Evolutionary conservation across 2,329 filamentous ascomycete species (phyloP), one percentile per base, ranked within the genome.

Genomic region (Pseudohalonectria lignicola): DNA sequence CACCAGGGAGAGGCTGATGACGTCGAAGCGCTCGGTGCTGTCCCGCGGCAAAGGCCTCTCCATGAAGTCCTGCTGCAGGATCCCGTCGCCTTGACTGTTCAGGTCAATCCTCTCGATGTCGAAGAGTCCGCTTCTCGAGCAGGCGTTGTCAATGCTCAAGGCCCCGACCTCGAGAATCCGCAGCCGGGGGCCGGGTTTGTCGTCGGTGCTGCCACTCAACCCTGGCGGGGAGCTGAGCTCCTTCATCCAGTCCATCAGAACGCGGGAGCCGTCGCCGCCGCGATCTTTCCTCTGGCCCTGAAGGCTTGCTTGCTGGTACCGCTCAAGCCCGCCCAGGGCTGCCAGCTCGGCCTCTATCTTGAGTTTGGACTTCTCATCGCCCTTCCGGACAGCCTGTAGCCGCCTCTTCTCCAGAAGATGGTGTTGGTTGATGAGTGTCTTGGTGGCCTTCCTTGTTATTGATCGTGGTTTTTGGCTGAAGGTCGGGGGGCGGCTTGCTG

Each of bases 41-140:
- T 69, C 56, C 5, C 53, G 55, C 0, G 90, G 90, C 3, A 90
- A 58, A 1, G 87, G 84, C 19, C 87, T 72, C 47, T 86, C 64
- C 88, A 98, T 94, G 53, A 98, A 96, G 57, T 98, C 86, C 54
- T 95, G 86, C 57, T 93, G 78, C 41, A 79, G 55, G 47, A 98
- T 98, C 1, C 77, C 79, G 1, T 80, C 68, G 34, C 79, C 80
- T 53, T 94, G 86, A 42, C 87, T 92, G 59, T 93, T 84, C 40
- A 98, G 64, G 54, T 98, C 92, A 55, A 98, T 95, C 45, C 87
- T 76, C 43, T 79, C 74, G 49, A 94, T 76, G 26, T 82, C 67
- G 49, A 96, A 83, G 31, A 73, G 54, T 6, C 68, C 68, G 43
- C 81, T 82, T 43, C 67, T 74, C 1, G 87, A 90, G 57, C 87